A percentile compares a stretch with the other conserved stretches of the same genome.
Evolutionary conservation across 768 basidiomycete genomes (phyloP).

Genomic region (Tubosaeta sp.): DNA sequence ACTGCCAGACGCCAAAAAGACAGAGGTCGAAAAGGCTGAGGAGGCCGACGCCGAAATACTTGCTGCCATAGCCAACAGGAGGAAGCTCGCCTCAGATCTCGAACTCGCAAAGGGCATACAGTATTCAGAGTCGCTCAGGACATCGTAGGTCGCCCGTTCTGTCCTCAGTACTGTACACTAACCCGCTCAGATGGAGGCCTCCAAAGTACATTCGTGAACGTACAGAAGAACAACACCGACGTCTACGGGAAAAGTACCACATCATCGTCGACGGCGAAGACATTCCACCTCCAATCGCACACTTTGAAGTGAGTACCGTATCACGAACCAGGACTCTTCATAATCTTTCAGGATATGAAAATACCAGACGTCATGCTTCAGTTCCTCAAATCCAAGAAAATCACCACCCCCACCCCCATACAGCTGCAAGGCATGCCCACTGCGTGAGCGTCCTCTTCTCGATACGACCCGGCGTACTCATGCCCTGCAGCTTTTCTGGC

Average conservation of each 20-base stretch:
- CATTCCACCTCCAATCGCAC: slow-evolving; percentile 88
- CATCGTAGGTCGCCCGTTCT: slow-evolving; percentile 53
- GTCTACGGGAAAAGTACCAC: slow-evolving; percentile 84
- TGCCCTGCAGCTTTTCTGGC: slow-evolving; percentile 70
- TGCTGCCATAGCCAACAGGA: slow-evolving; percentile 84
- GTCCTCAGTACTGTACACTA: not conserved
- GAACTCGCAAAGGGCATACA: slow-evolving; percentile 91
- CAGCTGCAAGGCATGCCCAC: slow-evolving; percentile 96
- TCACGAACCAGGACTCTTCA: slow-evolving; percentile 6
- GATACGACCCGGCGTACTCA: slow-evolving; percentile 3
- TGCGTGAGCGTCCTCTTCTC: slow-evolving; percentile 54
- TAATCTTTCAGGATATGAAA: slow-evolving; percentile 83
- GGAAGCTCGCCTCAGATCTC: slow-evolving; percentile 88
- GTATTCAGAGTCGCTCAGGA: slow-evolving; percentile 81
- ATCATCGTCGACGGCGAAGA: slow-evolving; percentile 94
- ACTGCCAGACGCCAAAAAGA: slow-evolving; percentile 75
- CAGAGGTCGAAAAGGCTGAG: slow-evolving; percentile 76
- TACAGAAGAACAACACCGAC: slow-evolving; percentile 62
- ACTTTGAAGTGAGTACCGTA: slow-evolving; percentile 59
- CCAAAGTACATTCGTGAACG: slow-evolving; percentile 78
- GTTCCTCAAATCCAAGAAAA: slow-evolving; percentile 81
- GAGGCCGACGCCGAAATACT: slow-evolving; percentile 91
- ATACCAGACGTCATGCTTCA: slow-evolving; percentile 84
- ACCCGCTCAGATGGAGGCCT: slow-evolving; percentile 71
- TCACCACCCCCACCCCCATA: slow-evolving; percentile 87